Conservation (phyloP, 1,284 basidiomycete species). For the Ganoderma meredithae region DNA sequence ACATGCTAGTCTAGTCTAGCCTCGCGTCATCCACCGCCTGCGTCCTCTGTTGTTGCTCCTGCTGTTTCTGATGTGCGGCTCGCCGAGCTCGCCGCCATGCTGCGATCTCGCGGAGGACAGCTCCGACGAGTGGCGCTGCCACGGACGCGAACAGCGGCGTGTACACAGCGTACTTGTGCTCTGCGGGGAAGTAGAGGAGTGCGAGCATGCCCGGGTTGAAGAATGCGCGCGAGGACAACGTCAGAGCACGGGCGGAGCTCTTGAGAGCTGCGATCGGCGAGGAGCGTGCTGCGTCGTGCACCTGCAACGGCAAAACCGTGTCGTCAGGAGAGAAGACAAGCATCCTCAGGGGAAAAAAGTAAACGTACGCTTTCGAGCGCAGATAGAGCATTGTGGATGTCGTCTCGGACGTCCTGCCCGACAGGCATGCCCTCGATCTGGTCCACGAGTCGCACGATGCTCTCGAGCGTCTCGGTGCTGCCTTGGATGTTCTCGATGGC, state of each 20-base stretch:
- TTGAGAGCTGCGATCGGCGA: constrained; percentile 60
- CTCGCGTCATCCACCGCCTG: not conserved
- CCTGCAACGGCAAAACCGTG: constrained; percentile 40
- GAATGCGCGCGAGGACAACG: constrained; percentile 88
- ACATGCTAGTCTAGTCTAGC: constrained; percentile 12
- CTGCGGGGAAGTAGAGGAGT: constrained; percentile 94
- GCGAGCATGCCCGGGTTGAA: constrained; percentile 98
- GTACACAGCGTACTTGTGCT: constrained; percentile 96
- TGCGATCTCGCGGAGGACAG: constrained; percentile 72
- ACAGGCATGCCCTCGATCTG: constrained; percentile 94
- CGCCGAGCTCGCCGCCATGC: constrained; percentile 56
- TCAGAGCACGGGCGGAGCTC: constrained; percentile 72
- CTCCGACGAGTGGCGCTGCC: constrained; percentile 82
- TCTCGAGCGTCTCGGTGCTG: constrained; percentile 77
- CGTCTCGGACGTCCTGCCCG: constrained; percentile 73
- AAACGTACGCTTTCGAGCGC: constrained; percentile 73
- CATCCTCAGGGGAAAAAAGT: not conserved
- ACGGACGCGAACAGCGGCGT: constrained; percentile 92
- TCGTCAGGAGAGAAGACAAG: constrained; percentile 11
- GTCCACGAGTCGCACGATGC: constrained; percentile 83
- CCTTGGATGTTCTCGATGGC: constrained; percentile 73
- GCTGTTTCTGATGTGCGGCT: constrained; percentile 7
- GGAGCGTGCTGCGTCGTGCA: constrained; percentile 48
- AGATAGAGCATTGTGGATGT: constrained; percentile 73
- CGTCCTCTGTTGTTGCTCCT: not conserved